Base-by-base conservation (phyloP, 345 rosid species). In the Populus davidiana region DNA sequence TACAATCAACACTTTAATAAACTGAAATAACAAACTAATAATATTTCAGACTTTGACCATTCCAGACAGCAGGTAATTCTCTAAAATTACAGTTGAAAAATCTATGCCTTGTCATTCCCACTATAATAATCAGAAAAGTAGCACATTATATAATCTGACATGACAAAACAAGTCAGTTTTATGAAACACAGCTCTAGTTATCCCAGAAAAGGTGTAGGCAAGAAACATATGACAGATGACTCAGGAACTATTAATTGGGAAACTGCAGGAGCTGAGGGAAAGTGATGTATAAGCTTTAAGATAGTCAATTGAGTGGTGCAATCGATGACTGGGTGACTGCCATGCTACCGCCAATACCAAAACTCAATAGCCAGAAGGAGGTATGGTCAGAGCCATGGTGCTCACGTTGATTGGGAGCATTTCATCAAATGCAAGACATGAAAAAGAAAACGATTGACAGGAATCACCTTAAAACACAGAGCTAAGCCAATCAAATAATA, bases 391-490 rank as follows among this genome's bases (percentile, higher is more conserved):
- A 29, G 47, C 59, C 43, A 64, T 21, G 9, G 44, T 27, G 21
- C 41, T 47, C 18, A 39, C 21, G 20, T 27, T 29, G 39, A 65
- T 64, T 27, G 29, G 2, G 66, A 16, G 39, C 36, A 54, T 35
- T 31, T 31, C 75, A 62, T 10, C 10, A 0, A 4, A 4, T 8
- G 33, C 29, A 47, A 29, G 39, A 61, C 47, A 78, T 41, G 54
- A 21, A 68, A 75, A 72, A 61, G 41, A 27, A 64, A 61, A 78
- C 7, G 25, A 38, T 59, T 33, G 44, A 64, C 59, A 71, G 62
- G 47, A 75, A 76, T 75, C 74, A 69, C 75, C 75, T 50, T 5
- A 67, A 41, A 41, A 71, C 74, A 39, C 78, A 76, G 71, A 71
- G 75, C 74, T 81, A 49, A 23, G 44, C 36, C 63, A 70, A 63